phyloP scores from a whole-genome alignment of 208 protist genomes.

The Zelonia costaricensis region DNA sequence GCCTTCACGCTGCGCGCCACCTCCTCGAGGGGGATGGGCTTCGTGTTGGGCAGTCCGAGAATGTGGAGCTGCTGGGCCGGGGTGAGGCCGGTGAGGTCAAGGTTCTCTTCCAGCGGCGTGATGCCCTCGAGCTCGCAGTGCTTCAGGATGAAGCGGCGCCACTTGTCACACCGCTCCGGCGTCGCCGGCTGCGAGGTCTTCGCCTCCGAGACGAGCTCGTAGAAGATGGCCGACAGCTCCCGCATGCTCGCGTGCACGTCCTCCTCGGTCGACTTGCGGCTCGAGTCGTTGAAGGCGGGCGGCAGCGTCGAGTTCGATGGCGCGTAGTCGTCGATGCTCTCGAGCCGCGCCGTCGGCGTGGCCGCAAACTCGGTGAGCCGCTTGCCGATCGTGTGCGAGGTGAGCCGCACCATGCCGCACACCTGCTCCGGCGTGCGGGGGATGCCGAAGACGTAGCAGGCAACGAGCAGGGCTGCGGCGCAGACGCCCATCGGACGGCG shows the following conservation, averaged over 20 bases:
- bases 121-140: slow-evolving; percentile 79
- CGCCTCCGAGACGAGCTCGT: slow-evolving; percentile 84
- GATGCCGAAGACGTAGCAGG: slow-evolving; percentile 87
- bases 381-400: slow-evolving; percentile 68
- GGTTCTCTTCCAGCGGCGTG: slow-evolving; percentile 50
- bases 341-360: slow-evolving; percentile 65
- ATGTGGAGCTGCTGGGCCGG: slow-evolving; percentile 80
- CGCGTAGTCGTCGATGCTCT: slow-evolving; percentile 83
- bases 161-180: slow-evolving; percentile 74
- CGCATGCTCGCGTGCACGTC: slow-evolving; percentile 74
- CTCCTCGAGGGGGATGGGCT: slow-evolving; percentile 62
- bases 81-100: slow-evolving; percentile 56
- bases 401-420: slow-evolving; percentile 86
- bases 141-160: slow-evolving; percentile 68
- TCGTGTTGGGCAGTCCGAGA: slow-evolving; percentile 77
- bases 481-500: slow-evolving; percentile 90
- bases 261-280: slow-evolving; percentile 51
- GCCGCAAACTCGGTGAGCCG: slow-evolving; percentile 87
- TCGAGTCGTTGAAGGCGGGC: slow-evolving; percentile 66
- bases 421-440: slow-evolving; percentile 81
- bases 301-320: slow-evolving; percentile 62
- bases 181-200: slow-evolving; percentile 77
- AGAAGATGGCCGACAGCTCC: slow-evolving; percentile 78
- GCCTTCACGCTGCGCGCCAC: slow-evolving; percentile 67
- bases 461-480: slow-evolving; percentile 86